A percentile compares a stretch with the other conserved stretches of the same genome.
These are phyloP conservation scores for Malbranchea zuffiana DNA, from an alignment of 2,329 filamentous ascomycete species.

Conservation along the genomic window DNA sequence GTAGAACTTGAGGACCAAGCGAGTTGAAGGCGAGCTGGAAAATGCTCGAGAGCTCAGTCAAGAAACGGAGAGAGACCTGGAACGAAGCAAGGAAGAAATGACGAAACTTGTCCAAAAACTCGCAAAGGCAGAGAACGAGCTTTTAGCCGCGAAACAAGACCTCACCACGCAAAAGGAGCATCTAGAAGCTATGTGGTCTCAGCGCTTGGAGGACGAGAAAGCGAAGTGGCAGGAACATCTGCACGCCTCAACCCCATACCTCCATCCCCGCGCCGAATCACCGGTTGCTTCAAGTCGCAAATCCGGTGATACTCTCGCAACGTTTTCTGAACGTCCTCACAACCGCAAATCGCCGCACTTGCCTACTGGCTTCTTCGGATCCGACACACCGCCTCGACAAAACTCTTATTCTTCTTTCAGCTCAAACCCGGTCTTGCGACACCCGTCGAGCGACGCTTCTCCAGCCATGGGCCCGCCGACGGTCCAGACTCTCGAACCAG, in stretches of 20 bases:
- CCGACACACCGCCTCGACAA: constrained; percentile 35
- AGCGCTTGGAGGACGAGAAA: constrained; percentile 55
- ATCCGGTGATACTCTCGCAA: constrained; percentile 26
- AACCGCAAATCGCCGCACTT: constrained; percentile 34
- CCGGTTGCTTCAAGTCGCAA: constrained; percentile 34
- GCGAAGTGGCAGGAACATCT: constrained; percentile 46
- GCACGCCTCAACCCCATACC: constrained; percentile 26
- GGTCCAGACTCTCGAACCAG: constrained; percentile 41
- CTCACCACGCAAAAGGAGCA: constrained; percentile 49
- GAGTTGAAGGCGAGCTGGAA: constrained; percentile 74
- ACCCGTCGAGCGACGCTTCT: constrained; percentile 24
- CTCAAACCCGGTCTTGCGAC: constrained; percentile 19
- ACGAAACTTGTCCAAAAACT: constrained; percentile 35
- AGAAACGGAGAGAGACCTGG: constrained; percentile 46
- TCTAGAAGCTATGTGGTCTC: constrained; percentile 46
- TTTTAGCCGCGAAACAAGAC: constrained; percentile 48
- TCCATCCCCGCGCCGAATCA: constrained; percentile 30
- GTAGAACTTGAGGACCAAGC: constrained; percentile 55
- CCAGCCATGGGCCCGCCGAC: constrained; percentile 28
- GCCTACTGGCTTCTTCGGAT: constrained; percentile 27
- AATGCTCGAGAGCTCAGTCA: constrained; percentile 39
- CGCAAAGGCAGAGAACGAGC: constrained; percentile 47
- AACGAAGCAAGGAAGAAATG: constrained; percentile 52
- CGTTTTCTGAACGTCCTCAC: constrained; percentile 24
- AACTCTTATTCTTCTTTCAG: constrained; percentile 35